phyloP scores from a whole-genome alignment of 441 rosid genomes.

The Arabidopsis lyrata region DNA sequence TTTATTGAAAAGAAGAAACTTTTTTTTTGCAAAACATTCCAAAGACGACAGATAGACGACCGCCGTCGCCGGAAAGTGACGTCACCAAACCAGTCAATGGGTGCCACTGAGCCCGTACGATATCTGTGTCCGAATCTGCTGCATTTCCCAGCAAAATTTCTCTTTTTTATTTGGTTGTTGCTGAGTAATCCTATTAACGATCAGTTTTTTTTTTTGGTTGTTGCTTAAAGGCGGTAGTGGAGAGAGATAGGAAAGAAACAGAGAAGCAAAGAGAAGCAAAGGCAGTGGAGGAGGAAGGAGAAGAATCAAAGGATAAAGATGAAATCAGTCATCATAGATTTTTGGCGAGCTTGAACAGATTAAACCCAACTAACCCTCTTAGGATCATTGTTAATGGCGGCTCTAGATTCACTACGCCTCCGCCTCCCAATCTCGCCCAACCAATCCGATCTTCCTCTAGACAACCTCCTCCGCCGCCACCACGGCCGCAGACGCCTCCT shows the following conservation, averaged over 20 bases:
- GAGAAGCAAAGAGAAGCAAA: conserved; percentile 33
- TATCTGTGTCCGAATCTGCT: conserved; percentile 11
- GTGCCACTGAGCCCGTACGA: conserved; percentile 35
- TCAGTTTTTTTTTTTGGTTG: neutral
- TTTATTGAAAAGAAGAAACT: neutral
- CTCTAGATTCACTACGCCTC: conserved; percentile 55
- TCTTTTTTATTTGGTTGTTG: neutral
- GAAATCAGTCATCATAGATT: conserved; percentile 43
- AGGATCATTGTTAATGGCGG: conserved; percentile 60
- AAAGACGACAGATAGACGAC: conserved; percentile 34
- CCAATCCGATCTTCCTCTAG: conserved; percentile 40
- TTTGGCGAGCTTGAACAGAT: conserved; percentile 63
- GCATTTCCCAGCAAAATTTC: neutral
- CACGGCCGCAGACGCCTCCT: conserved; percentile 18
- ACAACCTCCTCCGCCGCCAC: conserved; percentile 36
- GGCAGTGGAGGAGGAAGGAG: conserved; percentile 53
- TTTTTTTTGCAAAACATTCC: conserved; percentile 24
- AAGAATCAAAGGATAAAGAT: conserved; percentile 43
- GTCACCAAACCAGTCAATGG: conserved; percentile 41
- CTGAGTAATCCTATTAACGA: neutral
- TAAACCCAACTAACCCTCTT: conserved; percentile 87
- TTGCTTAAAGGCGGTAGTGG: conserved; percentile 51
- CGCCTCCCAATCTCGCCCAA: conserved; percentile 60
- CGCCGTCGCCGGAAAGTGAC: conserved; percentile 47
- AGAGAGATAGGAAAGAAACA: conserved; percentile 45